Evolutionary conservation across 192 early-diverging fungal species (phyloP).

Genomic region (Mycoemilia scoparia): DNA sequence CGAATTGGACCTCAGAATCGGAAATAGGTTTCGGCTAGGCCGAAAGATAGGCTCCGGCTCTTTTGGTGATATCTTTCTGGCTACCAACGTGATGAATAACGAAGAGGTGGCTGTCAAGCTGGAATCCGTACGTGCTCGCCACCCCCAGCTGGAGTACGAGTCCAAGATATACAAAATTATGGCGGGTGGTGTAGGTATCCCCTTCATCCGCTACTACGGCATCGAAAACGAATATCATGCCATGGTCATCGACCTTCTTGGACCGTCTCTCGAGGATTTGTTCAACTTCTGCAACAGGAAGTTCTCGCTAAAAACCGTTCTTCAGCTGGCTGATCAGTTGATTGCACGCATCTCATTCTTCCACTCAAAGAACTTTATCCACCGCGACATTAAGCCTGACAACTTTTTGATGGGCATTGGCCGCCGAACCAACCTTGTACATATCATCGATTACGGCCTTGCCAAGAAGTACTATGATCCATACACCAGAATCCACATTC

Average conservation of each 20-base stretch:
- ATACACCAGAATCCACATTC: conserved; percentile 69
- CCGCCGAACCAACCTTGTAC: conserved; percentile 64
- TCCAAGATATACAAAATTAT: conserved; percentile 88
- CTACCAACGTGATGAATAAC: conserved; percentile 69
- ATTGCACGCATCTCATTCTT: conserved; percentile 61
- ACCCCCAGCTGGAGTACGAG: conserved; percentile 96
- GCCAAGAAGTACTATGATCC: conserved; percentile 77
- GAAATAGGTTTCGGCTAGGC: conserved; percentile 85
- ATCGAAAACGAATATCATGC: conserved; percentile 66
- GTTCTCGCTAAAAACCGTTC: conserved; percentile 72
- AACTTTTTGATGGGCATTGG: conserved; percentile 84
- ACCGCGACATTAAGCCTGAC: conserved; percentile 81
- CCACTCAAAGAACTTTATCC: conserved; percentile 77
- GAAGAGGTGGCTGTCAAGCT: conserved; percentile 98
- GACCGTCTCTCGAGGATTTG: conserved; percentile 79
- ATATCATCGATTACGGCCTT: conserved; percentile 83
- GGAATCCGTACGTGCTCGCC: conserved; percentile 82
- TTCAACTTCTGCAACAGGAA: conserved; percentile 82
- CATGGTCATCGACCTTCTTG: conserved; percentile 77
- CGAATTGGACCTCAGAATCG: conserved; percentile 80
- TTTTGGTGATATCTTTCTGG: conserved; percentile 95
- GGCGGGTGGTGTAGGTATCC: conserved; percentile 78
- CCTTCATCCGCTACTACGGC: conserved; percentile 73
- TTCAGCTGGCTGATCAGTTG: conserved; percentile 75
- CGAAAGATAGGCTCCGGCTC: conserved; percentile 93